A percentile compares a stretch with the other conserved stretches of the same genome.
phyloP scores from a whole-genome alignment of 106 monocot genomes.

The Iris macrosiphon region DNA sequence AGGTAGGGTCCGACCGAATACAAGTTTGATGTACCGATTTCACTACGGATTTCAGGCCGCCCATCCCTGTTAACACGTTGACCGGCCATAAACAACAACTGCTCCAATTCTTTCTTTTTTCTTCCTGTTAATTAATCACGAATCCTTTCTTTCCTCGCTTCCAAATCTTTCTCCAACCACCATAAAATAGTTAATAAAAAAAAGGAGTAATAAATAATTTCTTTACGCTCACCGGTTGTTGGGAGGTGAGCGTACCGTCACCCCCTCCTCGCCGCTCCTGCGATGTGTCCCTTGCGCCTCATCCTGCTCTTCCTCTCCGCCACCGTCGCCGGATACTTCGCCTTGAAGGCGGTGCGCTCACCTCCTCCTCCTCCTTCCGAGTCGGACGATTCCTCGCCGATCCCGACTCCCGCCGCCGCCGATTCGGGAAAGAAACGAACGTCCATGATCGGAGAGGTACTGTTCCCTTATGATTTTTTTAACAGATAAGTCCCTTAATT shows the following conservation, averaged over 20 bases:
- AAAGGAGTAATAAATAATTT: no score
- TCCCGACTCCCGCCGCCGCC: background rate
- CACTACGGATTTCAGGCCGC: no score
- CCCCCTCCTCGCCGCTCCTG: background rate
- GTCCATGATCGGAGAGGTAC: background rate
- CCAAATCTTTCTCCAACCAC: no score
- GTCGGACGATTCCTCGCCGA: background rate
- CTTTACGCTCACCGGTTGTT: no score
- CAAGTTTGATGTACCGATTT: no score
- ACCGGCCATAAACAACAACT: no score
- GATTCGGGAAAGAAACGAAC: background rate
- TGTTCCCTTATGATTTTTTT: background rate
- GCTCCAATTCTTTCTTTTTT: no score
- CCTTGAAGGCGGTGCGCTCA: constrained; percentile 22
- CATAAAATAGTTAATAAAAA: no score
- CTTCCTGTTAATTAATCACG: no score
- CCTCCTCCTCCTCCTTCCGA: background rate
- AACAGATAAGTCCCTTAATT: background rate
- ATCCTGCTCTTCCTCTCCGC: constrained; percentile 31
- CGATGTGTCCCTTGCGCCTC: constrained; percentile 30
- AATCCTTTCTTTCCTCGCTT: no score
- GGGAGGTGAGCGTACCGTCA: background rate
- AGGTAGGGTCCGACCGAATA: no score
- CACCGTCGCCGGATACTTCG: constrained; percentile 24
- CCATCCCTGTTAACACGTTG: no score